Conservation (phyloP, 208 protist species). For the Kentomonas sorsogonicus region DNA sequence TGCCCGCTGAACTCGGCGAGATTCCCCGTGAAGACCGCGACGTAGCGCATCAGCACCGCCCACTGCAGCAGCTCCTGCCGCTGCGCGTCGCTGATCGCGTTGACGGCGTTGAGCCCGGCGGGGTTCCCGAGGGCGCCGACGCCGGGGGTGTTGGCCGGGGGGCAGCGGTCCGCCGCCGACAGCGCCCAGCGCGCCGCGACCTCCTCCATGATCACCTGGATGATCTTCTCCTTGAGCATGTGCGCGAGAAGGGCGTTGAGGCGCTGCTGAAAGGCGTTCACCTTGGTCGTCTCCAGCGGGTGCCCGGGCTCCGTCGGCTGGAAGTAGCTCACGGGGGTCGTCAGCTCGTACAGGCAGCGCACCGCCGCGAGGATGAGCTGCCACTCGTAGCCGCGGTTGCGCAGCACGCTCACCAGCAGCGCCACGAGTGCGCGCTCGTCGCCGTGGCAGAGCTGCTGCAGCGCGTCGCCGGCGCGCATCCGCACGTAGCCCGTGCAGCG, state of each 20-base stretch:
- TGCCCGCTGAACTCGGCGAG: constrained; percentile 63
- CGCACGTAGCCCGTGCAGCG: constrained; percentile 73
- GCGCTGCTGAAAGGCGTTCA: constrained; percentile 63
- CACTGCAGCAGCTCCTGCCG: constrained; percentile 59
- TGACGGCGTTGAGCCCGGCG: constrained; percentile 28
- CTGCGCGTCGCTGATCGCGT: constrained; percentile 25
- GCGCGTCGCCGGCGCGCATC: constrained; percentile 55
- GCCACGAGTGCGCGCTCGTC: constrained; percentile 43
- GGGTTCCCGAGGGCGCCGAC: constrained; percentile 28
- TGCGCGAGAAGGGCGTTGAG: constrained; percentile 39
- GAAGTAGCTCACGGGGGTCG: constrained; percentile 76
- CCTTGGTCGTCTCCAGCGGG: constrained; percentile 41
- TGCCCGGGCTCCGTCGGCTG: constrained; percentile 4
- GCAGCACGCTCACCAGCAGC: constrained; percentile 42
- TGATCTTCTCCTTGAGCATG: constrained; percentile 24
- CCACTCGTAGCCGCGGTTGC: constrained; percentile 60
- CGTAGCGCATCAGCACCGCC: constrained; percentile 53
- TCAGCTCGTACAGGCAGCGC: constrained; percentile 78
- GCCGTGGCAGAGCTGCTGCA: constrained; percentile 61
- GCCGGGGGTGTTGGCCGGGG: constrained; percentile 12
- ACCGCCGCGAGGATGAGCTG: constrained; percentile 63
- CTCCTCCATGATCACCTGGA: constrained; percentile 45
- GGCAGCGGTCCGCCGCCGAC: constrained; percentile 27
- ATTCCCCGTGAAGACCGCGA: constrained; percentile 63
- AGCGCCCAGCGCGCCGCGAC: constrained; percentile 41